phyloP scores from a whole-genome alignment of 2,329 filamentous ascomycete species.

The Phialocephala subalpina region DNA sequence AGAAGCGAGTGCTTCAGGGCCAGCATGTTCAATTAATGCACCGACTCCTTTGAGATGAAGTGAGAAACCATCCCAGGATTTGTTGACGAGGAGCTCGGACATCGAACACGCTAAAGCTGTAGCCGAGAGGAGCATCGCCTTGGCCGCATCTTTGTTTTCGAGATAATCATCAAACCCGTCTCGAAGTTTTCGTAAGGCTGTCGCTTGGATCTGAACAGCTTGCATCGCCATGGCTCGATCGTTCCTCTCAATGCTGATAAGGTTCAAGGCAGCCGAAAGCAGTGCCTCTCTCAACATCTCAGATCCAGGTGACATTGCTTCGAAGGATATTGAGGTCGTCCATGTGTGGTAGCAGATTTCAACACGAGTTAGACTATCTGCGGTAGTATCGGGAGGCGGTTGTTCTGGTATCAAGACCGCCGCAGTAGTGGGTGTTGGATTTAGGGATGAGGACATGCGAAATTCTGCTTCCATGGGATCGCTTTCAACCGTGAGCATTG shows the following conservation, averaged over 20 bases:
- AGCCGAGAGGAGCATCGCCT: slow-evolving; percentile 22
- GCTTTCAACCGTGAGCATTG: not conserved
- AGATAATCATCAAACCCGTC: slow-evolving; percentile 31
- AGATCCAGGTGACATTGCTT: slow-evolving; percentile 20
- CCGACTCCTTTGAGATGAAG: slow-evolving; percentile 29
- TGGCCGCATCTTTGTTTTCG: slow-evolving; percentile 13
- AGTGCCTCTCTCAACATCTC: slow-evolving; percentile 31
- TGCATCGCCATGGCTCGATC: slow-evolving; percentile 22
- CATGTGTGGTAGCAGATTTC: slow-evolving; percentile 28
- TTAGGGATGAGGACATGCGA: not conserved
- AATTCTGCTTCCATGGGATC: not conserved
- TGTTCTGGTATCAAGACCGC: not conserved
- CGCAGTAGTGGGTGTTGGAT: not conserved
- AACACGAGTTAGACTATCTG: slow-evolving; percentile 14
- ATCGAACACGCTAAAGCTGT: slow-evolving; percentile 28
- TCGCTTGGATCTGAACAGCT: slow-evolving; percentile 28
- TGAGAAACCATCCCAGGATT: slow-evolving; percentile 29
- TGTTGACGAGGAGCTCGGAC: slow-evolving; percentile 29
- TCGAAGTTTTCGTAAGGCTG: slow-evolving; percentile 23
- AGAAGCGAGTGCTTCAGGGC: slow-evolving; percentile 14
- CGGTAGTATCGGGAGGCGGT: not conserved
- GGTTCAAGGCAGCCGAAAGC: slow-evolving; percentile 22
- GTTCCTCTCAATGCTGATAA: slow-evolving; percentile 25
- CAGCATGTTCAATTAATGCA: slow-evolving; percentile 30
- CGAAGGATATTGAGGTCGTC: slow-evolving; percentile 24